Base-by-base conservation (phyloP, 768 basidiomycete genomes). In the Clathrus columnatus region DNA sequence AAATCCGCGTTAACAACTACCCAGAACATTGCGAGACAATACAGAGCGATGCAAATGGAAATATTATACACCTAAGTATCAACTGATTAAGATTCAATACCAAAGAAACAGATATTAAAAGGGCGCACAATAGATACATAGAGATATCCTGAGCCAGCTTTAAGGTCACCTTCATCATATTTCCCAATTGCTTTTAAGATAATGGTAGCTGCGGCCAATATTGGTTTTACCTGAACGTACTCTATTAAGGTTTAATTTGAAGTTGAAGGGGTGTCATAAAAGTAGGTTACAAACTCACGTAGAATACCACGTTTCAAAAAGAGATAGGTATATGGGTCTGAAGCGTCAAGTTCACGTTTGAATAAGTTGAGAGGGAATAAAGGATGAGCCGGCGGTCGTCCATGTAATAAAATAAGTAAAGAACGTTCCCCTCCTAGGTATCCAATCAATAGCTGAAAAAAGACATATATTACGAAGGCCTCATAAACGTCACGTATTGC, bases 1-100 rank as follows among this genome's bases (percentile, higher is more conserved):
- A 97, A 72, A 66, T 98, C 96, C 30, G 85, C 76, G 62, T 82
- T 83, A 4, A 97, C 88, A 57, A 88, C 91, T 54, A 94, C 79
- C 96, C 96, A 99, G 70, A 98, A 97, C 72, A 96, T 85, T 0
- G 92, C 96, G 41, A 98, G 78, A 63, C 94, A 97, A 73, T 92
- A 94, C 21, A 94, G 69, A 27, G 79, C 80, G 45, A 88, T 72
- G 68, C 83, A 86, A 47, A 92, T 92, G 63, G 85, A 88, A 51
- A 76, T 66, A 73, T 91, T 90, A 73, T 87, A 94, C 51, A 47
- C 41, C 53, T 54, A 29, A 10, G 91, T 89, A 73, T 87, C 94
- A 51, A 47, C 41, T 44, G 44, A n/a, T n/a, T 69, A 69, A 20
- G 69, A 59, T 58, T 63, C 63, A 29, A 68, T 30, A 24, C 4